Percentiles rank a stretch among this genome's conserved stretches.
Conservation (phyloP, 768 basidiomycete genomes). For the Amanita polypyramis region DNA sequence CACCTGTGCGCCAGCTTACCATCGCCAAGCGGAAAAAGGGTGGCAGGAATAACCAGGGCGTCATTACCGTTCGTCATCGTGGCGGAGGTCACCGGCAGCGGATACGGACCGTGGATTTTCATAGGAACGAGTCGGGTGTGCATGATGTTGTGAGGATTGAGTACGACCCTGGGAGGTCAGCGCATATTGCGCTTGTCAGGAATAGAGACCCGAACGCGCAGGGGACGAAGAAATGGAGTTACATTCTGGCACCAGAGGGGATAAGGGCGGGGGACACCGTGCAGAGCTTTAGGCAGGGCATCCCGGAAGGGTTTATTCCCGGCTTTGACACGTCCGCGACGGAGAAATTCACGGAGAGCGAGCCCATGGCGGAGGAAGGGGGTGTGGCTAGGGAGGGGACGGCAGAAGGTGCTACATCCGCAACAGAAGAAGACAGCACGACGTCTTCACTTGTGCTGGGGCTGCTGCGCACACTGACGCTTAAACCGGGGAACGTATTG, state of each 20-base stretch:
- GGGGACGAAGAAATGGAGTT: conserved; percentile 63
- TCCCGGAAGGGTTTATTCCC: conserved; percentile 68
- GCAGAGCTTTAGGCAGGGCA: conserved; percentile 75
- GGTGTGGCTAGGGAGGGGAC: conserved; percentile 10
- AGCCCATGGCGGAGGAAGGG: background rate
- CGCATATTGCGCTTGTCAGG: conserved; percentile 86
- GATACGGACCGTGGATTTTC: conserved; percentile 81
- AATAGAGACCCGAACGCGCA: conserved; percentile 44
- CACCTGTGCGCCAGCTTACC: conserved; percentile 79
- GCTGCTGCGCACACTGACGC: conserved; percentile 69
- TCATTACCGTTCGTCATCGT: conserved; percentile 77
- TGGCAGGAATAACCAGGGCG: conserved; percentile 75
- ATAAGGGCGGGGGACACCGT: conserved; percentile 83
- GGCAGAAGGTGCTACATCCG: conserved; percentile 10
- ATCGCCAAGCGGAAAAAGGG: conserved; percentile 74
- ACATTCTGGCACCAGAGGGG: conserved; percentile 89
- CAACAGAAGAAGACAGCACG: conserved; percentile 14
- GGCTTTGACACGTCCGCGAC: conserved; percentile 23
- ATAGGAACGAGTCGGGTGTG: conserved; percentile 63
- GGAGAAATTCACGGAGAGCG: conserved; percentile 11
- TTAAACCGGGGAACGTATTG: conserved; percentile 90
- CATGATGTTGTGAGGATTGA: conserved; percentile 92
- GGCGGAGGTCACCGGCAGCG: conserved; percentile 90
- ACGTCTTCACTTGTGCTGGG: conserved; percentile 70
- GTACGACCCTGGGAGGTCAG: conserved; percentile 90